Evolutionary conservation across 2,329 filamentous ascomycete genomes (phyloP).

Genomic region (Penicillium sp.): DNA sequence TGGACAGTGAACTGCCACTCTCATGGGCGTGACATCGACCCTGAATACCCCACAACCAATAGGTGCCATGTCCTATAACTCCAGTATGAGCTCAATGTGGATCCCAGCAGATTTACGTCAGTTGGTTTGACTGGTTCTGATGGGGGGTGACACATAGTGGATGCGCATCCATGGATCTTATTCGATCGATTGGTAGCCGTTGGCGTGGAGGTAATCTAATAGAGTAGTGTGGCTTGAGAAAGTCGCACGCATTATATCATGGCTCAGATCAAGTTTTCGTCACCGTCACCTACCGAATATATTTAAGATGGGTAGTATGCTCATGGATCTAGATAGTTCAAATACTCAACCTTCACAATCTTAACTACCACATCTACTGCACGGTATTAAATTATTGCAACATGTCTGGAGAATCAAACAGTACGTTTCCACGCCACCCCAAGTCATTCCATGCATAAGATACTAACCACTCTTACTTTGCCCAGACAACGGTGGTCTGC

Average conservation of each 20-base stretch:
- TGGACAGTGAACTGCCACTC: not conserved
- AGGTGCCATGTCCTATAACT: not conserved
- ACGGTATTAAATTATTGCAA: not conserved
- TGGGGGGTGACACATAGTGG: not conserved
- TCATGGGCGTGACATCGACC: not conserved
- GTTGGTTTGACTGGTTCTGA: not conserved
- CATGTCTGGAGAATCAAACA: slow-evolving; percentile 1
- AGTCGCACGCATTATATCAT: slow-evolving; percentile 25
- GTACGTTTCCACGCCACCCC: not conserved
- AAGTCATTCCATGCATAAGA: not conserved
- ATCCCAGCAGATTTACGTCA: slow-evolving; percentile 17
- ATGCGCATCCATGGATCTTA: not conserved
- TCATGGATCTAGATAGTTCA: not conserved
- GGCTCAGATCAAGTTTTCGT: slow-evolving; percentile 12
- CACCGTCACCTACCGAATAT: not conserved
- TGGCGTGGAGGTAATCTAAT: slow-evolving; percentile 1
- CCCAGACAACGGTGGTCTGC: slow-evolving; percentile 19
- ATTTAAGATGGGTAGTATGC: slow-evolving; percentile 1
- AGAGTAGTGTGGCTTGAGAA: slow-evolving; percentile 4
- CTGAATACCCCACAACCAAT: slow-evolving; percentile 6
- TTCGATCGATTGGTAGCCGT: not conserved
- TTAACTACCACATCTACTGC: not conserved
- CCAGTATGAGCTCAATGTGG: slow-evolving; percentile 14
- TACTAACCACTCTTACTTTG: not conserved
- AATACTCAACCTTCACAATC: not conserved